Percentiles rank a stretch among this genome's conserved stretches.
Evolutionary conservation across 768 basidiomycete genomes (phyloP).

Genomic region (Hirschioporus abietinus): DNA sequence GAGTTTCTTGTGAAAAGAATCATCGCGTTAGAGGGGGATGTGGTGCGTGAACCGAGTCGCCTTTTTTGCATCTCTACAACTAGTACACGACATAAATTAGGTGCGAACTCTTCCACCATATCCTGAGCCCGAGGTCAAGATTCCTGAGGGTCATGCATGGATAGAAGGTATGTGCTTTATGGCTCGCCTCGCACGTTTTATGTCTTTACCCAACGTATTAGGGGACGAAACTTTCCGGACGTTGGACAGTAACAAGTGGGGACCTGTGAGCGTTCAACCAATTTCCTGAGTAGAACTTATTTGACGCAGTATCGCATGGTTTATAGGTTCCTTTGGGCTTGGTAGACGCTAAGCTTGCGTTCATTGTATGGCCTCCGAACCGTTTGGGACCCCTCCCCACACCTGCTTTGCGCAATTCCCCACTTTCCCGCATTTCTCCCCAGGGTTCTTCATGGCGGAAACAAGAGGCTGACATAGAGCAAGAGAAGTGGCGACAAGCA

Average conservation of each 20-base stretch:
- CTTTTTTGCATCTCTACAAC: not conserved
- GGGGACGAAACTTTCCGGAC: slow-evolving; percentile 65
- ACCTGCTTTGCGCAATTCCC: slow-evolving; percentile 7
- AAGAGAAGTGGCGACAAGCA: slow-evolving; percentile 31
- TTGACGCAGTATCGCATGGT: not conserved
- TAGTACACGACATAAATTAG: slow-evolving; percentile 13
- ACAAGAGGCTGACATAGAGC: slow-evolving; percentile 34
- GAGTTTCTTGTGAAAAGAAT: slow-evolving; percentile 62
- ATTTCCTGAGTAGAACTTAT: not conserved
- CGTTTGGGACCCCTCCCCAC: slow-evolving; percentile 22
- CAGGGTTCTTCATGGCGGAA: slow-evolving; percentile 24
- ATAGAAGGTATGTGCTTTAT: slow-evolving; percentile 51
- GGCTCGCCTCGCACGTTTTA: slow-evolving; percentile 6
- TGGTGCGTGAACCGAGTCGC: slow-evolving; percentile 15
- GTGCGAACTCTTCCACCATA: slow-evolving; percentile 67
- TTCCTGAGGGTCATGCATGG: slow-evolving; percentile 68
- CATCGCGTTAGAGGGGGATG: slow-evolving; percentile 56
- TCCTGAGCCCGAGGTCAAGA: slow-evolving; percentile 42
- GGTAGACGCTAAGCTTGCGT: slow-evolving; percentile 23
- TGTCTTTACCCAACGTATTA: slow-evolving; percentile 18
- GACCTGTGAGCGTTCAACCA: slow-evolving; percentile 43
- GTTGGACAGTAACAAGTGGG: slow-evolving; percentile 68
- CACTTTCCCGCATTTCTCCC: slow-evolving; percentile 11
- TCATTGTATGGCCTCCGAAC: slow-evolving; percentile 24
- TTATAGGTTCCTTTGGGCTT: slow-evolving; percentile 23